phyloP scores from a whole-genome alignment of 106 monocot species.

The Dactylorhiza incarnata region DNA sequence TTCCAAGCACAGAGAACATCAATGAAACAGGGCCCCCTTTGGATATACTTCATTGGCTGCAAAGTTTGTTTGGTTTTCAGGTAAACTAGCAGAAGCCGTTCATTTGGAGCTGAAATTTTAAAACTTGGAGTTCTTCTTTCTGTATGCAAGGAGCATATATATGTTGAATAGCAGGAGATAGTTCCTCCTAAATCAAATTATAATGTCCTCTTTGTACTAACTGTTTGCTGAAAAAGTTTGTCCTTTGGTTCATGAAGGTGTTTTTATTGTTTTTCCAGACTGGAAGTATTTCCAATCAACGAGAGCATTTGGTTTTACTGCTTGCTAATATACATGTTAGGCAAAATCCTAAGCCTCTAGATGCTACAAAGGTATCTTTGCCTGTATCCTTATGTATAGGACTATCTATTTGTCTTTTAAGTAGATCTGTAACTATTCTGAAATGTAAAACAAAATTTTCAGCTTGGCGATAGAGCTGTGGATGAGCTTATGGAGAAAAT shows the following conservation, averaged over 20 bases:
- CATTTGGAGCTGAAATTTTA: neutral
- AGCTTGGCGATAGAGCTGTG: conserved; percentile 80
- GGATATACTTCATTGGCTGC: conserved; percentile 67
- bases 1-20: conserved; percentile 34
- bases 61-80: conserved; percentile 79
- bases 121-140: neutral
- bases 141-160: neutral
- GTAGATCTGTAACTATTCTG: neutral
- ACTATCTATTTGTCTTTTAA: neutral
- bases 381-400: neutral
- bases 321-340: conserved; percentile 70
- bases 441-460: conserved; percentile 5
- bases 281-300: conserved; percentile 78
- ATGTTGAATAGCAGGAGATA: neutral
- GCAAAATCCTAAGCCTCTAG: conserved; percentile 46
- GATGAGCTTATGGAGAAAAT: conserved; percentile 54
- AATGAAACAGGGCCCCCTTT: conserved; percentile 11
- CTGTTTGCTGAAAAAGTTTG: neutral
- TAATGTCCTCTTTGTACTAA: neutral
- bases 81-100: conserved; percentile 18
- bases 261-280: conserved; percentile 26
- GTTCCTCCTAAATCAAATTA: neutral
- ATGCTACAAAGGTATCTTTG: conserved; percentile 37
- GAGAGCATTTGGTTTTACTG: conserved; percentile 73
- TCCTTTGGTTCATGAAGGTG: neutral